Conservation (phyloP, 371 early-diverging fungal species). For the Mucor saturninus region DNA sequence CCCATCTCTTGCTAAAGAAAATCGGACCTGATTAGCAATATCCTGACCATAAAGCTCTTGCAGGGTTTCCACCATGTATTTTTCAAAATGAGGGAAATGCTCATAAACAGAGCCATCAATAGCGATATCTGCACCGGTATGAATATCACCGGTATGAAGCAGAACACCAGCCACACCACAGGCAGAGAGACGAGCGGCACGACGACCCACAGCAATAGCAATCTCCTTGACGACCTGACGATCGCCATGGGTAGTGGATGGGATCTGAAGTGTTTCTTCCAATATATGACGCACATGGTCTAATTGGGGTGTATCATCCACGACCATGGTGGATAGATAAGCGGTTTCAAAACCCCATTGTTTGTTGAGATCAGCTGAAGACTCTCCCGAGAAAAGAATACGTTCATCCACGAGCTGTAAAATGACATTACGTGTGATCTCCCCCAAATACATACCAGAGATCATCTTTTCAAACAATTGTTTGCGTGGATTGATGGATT, state of each 20-base stretch:
- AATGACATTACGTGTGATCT: conserved; percentile 70
- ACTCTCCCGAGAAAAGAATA: conserved; percentile 55
- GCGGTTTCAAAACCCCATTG: conserved; percentile 87
- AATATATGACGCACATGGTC: conserved; percentile 73
- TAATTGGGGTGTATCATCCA: conserved; percentile 71
- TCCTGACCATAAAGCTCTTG: conserved; percentile 69
- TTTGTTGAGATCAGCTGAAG: conserved; percentile 67
- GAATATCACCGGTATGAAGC: conserved; percentile 46
- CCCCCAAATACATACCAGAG: conserved; percentile 83
- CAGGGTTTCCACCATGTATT: conserved; percentile 68
- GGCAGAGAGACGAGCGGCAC: conserved; percentile 88
- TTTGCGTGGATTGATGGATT: conserved; percentile 60
- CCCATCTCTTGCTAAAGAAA: conserved; percentile 45
- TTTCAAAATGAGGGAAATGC: conserved; percentile 84
- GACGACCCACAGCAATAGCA: conserved; percentile 79
- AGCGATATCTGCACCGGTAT: conserved; percentile 49
- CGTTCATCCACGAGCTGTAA: conserved; percentile 64
- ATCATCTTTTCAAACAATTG: conserved; percentile 84
- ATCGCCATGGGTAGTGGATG: conserved; percentile 76
- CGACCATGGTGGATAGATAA: conserved; percentile 87
- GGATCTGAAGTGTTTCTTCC: conserved; percentile 70
- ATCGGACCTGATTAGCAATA: conserved; percentile 26
- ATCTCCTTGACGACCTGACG: conserved; percentile 79
- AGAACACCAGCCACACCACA: conserved; percentile 68
- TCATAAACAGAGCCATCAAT: conserved; percentile 93